A percentile compares a stretch with the other conserved stretches of the same genome.
Evolutionary conservation across 495 filamentous ascomycete species (phyloP).

Genomic region (Lophium mytilinum): DNA sequence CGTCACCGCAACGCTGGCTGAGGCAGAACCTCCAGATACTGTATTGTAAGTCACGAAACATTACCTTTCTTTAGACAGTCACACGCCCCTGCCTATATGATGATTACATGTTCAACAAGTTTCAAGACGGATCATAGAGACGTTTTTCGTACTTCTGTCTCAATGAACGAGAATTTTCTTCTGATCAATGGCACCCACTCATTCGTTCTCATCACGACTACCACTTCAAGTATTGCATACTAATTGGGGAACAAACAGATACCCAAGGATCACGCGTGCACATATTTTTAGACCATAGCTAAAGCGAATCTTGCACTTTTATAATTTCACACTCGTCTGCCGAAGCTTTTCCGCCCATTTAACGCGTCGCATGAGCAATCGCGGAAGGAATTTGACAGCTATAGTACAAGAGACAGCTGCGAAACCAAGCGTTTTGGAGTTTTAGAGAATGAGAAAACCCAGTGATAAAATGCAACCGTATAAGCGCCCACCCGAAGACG

Average conservation of each 20-base stretch:
- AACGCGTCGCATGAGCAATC: not conserved
- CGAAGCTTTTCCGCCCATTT: not conserved
- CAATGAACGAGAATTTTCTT: constrained; percentile 16
- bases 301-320: constrained; percentile 3
- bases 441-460: no score
- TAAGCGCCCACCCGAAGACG: not conserved
- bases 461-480: no score
- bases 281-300: not conserved
- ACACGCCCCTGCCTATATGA: constrained; percentile 1
- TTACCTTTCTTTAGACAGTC: no score
- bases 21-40: no score
- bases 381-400: constrained; percentile 2
- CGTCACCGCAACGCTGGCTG: no score
- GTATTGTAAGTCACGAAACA: no score
- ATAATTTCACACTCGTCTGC: constrained; percentile 1
- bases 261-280: not conserved
- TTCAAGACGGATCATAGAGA: constrained; percentile 22
- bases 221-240: not conserved
- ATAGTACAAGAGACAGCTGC: constrained; percentile 3
- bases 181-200: not conserved
- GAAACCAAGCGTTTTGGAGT: no score
- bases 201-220: not conserved
- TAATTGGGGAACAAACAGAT: not conserved
- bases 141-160: constrained; percentile 7
- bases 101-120: constrained; percentile 9